Evolutionary conservation across 352 stramenopile species (phyloP), one percentile per base, ranked within the genome.

Genomic region (Aphanomyces invadans): DNA sequence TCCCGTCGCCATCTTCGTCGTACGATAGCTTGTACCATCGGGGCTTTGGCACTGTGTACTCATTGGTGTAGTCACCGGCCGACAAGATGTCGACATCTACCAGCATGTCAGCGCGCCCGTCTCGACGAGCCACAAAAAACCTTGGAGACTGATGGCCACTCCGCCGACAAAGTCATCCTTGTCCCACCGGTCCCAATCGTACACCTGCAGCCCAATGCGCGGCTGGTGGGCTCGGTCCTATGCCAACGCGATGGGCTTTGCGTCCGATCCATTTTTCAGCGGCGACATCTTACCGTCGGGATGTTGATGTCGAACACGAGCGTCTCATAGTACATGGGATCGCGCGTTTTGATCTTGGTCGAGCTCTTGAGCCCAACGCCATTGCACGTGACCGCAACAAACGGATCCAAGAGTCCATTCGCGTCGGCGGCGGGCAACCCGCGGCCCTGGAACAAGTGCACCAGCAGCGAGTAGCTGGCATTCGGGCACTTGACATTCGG

Each of bases 281-380:
- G n/a, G n/a, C n/a, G n/a, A n/a, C n/a, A 53, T 0, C 17, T 49
- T 64, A 64, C 56, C 42, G 44, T 38, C 7, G 86, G 87, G 11
- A 96, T 66, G n/a, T 89, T 73, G 1, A 91, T 74, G 39, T 92
- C 74, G 11, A 97, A 69, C 5, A 76, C 69, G 11, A 94, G 71
- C 0, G 85, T 95, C 65, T 95, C 83, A 64, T 96, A 97, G 53
- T 79, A 97, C 42, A 77, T 81, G 25, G 89, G 89, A 42, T 93
- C 84, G 25, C 80, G 76, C 1, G 87, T 96, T 53, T 73, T 77
- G 61, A 79, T 77, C 1, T 77, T 74, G 28, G 73, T 87, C 48
- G 73, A 80, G 19, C 87, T 79, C 52, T 90, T 78, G 5, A 75
- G 70, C 44, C 90, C 77, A 19, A 80, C 71, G n/a, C 87, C 85